Evolutionary conservation across 2,329 filamentous ascomycete species (phyloP).

Genomic region (Drechslerella dactyloides): DNA sequence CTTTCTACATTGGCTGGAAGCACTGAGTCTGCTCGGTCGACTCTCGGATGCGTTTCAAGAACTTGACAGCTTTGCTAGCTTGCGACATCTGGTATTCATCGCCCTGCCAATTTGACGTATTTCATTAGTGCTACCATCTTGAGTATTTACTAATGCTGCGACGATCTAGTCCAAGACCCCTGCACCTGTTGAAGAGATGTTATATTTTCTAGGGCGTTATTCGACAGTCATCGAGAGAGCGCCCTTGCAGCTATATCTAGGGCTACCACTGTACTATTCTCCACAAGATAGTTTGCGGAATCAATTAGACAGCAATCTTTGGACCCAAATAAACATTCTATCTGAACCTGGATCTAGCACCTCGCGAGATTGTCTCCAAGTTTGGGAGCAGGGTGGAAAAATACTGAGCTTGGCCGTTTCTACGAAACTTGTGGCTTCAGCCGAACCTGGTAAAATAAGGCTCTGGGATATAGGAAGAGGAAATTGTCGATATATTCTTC

Average conservation of each 20-base stretch:
- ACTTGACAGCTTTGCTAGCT: background rate
- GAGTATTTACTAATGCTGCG: background rate
- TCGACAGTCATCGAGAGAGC: background rate
- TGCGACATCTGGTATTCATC: background rate
- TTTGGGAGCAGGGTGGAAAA: background rate
- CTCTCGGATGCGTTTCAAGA: conserved; percentile 5
- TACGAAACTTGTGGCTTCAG: background rate
- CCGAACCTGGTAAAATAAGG: background rate
- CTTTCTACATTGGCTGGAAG: conserved; percentile 1
- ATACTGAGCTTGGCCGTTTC: background rate
- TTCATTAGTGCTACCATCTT: background rate
- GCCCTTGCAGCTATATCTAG: conserved; percentile 2
- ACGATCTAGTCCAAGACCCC: background rate
- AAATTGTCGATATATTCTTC: background rate
- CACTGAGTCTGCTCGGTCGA: conserved; percentile 4
- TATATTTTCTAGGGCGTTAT: background rate
- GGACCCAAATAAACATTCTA: background rate
- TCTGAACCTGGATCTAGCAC: background rate
- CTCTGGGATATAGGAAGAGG: background rate
- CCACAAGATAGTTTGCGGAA: background rate
- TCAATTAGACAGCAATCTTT: background rate
- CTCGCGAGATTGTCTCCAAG: background rate
- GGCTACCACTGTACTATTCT: background rate
- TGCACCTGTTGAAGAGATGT: background rate
- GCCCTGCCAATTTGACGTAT: background rate